Evolutionary conservation across 345 rosid genomes (phyloP).

Genomic region (Rhizophora mangle): DNA sequence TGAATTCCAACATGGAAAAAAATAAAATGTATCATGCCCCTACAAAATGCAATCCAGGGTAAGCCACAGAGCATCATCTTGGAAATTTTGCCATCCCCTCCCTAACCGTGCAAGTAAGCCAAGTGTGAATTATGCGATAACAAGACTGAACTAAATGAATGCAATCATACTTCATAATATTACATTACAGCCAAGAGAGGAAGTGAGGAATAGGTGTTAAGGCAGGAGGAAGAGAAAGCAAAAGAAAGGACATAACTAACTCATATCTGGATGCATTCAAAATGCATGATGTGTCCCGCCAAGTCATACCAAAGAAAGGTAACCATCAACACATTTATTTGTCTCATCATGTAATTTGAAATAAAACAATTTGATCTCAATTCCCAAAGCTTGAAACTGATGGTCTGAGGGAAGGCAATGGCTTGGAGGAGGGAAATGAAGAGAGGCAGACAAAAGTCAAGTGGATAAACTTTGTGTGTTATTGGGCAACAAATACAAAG

Average conservation of each 20-base stretch:
- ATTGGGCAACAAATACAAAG: neutral
- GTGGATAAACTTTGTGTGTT: neutral
- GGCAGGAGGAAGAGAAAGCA: neutral
- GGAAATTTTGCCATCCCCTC: too few relatives aligned
- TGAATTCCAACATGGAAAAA: too few relatives aligned
- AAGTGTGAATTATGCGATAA: too few relatives aligned
- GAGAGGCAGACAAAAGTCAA: neutral
- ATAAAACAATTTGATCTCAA: too few relatives aligned
- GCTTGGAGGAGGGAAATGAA: neutral
- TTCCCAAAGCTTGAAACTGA: too few relatives aligned
- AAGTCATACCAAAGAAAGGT: neutral
- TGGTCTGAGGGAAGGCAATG: too few relatives aligned
- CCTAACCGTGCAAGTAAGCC: too few relatives aligned
- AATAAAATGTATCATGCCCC: too few relatives aligned
- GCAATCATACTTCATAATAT: neutral
- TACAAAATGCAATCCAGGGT: too few relatives aligned
- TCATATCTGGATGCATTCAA: neutral
- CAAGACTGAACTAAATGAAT: too few relatives aligned
- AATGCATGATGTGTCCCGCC: neutral
- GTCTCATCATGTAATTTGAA: neutral
- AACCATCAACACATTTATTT: neutral
- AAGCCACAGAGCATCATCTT: too few relatives aligned
- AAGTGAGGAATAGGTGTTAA: neutral
- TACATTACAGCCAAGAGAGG: neutral
- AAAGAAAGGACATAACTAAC: neutral